Evolutionary conservation across 2,329 filamentous ascomycete species (phyloP), one percentile per base, ranked within the genome.

Genomic region (Alternaria sp.): DNA sequence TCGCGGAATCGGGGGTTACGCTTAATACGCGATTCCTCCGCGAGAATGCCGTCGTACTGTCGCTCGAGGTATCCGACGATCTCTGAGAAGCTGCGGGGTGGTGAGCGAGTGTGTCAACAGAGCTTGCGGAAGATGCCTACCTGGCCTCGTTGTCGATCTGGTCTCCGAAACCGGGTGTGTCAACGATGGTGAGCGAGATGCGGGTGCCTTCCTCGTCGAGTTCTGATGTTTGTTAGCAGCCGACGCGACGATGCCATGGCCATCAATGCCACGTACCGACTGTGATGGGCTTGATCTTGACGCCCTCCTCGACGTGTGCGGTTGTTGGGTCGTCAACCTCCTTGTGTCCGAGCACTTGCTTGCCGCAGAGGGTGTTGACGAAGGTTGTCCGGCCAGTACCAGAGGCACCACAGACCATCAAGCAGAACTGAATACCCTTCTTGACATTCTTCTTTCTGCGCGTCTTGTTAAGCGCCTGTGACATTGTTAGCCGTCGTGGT

Each of bases 391-490:
- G 92, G 78, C 95, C 95, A 83, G 95, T 98, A 82, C 95, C 95
- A 74, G 94, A 98, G 80, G 95, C 95, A 85, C 95, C 95, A 81
- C 95, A 98, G 78, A 99, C 95, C 95, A 99, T 99, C 88, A 99
- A 84, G 83, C 94, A 98, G 86, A 99, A 99, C 87, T 99, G 95
- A 79, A 99, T 98, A 80, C 95, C 95, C 89, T 97, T 97, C 91
- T 97, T 97, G 85, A 99, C 94, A 88, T 99, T 98, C 92, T 99
- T 99, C 94, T 99, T 99, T 84, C 93, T 91, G 84, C 95, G 94
- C 81, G 97, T 94, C 91, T 97, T 72, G 83, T 97, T 72, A 83
- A 96, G 75, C 62, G 75, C 75, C 76, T 78, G 59, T 18, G 30
- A 47, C 38, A 54, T 43, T 34, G 69, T 78, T 69, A 78, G 76